A percentile compares a stretch with the other conserved stretches of the same genome.
These are phyloP conservation scores for Plenodomus biglobosus DNA, from an alignment of 2,329 filamentous ascomycete genomes.

Conservation along the genomic window DNA sequence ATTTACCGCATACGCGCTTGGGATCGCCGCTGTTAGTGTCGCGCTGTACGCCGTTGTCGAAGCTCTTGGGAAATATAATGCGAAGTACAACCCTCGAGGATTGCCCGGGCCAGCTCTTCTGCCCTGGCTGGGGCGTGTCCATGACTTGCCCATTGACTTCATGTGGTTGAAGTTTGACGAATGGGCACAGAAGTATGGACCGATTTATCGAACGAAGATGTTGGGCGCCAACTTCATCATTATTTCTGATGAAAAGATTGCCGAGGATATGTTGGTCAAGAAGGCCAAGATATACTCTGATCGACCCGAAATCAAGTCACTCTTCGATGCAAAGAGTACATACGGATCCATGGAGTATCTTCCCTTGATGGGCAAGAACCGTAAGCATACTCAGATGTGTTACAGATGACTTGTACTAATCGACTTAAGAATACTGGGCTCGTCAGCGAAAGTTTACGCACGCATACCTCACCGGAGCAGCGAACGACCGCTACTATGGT, in stretches of 20 bases:
- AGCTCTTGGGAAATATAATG: slow-evolving; percentile 41
- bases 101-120: slow-evolving; percentile 47
- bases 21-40: slow-evolving; percentile 44
- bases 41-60: slow-evolving; percentile 39
- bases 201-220: slow-evolving; percentile 44
- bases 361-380: slow-evolving; percentile 59
- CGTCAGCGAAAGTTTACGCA: slow-evolving; percentile 58
- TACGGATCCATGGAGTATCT: slow-evolving; percentile 60
- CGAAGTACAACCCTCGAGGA: slow-evolving; percentile 39
- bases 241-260: slow-evolving; percentile 55
- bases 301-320: slow-evolving; percentile 52
- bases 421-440: slow-evolving; percentile 54
- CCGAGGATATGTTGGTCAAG: slow-evolving; percentile 57
- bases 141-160: slow-evolving; percentile 42
- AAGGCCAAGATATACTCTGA: slow-evolving; percentile 57
- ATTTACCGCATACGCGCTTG: slow-evolving; percentile 42
- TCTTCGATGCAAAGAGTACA: slow-evolving; percentile 59
- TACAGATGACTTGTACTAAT: slow-evolving; percentile 10
- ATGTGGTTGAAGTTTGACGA: slow-evolving; percentile 57
- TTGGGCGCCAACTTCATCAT: slow-evolving; percentile 51
- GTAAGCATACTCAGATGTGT: slow-evolving; percentile 40
- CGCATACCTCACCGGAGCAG: slow-evolving; percentile 52
- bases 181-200: slow-evolving; percentile 40
- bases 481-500: slow-evolving; percentile 50
- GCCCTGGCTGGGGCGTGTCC: slow-evolving; percentile 42